phyloP scores from a whole-genome alignment of 2,329 filamentous ascomycete genomes.

The Trichoderma pleuroti region DNA sequence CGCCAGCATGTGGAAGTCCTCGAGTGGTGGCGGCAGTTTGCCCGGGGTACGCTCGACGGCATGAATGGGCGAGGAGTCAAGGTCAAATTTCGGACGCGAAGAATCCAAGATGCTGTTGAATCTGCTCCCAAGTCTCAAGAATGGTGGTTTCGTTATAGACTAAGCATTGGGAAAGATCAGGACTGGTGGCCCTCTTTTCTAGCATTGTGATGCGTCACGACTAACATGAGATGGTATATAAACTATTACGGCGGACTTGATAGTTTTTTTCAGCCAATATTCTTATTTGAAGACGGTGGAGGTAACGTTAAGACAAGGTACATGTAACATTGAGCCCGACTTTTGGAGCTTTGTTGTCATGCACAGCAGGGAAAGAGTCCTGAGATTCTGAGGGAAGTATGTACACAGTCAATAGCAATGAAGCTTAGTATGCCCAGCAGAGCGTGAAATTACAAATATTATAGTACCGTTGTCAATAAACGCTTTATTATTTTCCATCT shows the following conservation, averaged over 20 bases:
- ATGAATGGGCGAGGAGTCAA: slow-evolving; percentile 57
- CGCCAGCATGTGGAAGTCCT: slow-evolving; percentile 80
- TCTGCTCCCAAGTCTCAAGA: slow-evolving; percentile 74
- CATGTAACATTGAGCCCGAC: neutral
- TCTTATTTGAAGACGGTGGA: neutral
- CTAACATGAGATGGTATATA: neutral
- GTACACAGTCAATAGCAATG: neutral
- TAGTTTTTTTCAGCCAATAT: neutral
- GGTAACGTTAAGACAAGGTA: neutral
- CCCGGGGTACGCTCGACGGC: slow-evolving; percentile 51
- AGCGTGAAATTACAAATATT: neutral
- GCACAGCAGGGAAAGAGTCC: neutral
- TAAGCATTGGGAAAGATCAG: slow-evolving; percentile 77
- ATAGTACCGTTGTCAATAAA: neutral
- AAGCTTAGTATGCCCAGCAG: neutral
- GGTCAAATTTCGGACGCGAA: slow-evolving; percentile 91
- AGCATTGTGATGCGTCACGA: neutral
- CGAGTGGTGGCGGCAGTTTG: slow-evolving; percentile 85
- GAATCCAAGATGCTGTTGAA: slow-evolving; percentile 91
- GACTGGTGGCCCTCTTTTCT: slow-evolving; percentile 88
- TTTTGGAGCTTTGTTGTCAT: neutral
- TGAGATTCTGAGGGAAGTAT: neutral
- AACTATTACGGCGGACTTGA: neutral
- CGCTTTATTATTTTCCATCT: neutral
- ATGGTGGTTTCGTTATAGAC: slow-evolving; percentile 85